Base-by-base conservation (phyloP, 345 rosid species). In the Barbarea vulgaris region DNA sequence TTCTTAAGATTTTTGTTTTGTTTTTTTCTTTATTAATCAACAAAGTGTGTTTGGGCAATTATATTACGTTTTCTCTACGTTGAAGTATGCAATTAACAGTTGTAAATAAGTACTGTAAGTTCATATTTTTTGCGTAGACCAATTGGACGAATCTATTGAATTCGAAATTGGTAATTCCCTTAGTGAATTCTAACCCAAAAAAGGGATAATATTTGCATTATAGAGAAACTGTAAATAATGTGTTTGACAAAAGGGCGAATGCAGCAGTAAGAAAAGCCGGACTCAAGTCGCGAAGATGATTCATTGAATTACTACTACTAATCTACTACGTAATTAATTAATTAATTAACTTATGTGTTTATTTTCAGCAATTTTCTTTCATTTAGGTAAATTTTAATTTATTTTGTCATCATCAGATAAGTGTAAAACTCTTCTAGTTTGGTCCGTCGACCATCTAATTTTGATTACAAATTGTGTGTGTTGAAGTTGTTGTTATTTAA, bases 51-150 rank as follows among this genome's bases (percentile, higher is more conserved):
- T 73, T 14, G 24, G 13, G 1, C 37, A 15, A 3, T 55, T 64
- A 64, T 72, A 3, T 55, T 64, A 64, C 77, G 72, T 31, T 74
- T 55, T 46, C 0, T 21, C n/a, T 74, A 74, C 76, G 76, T 62
- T 52, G 28, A 48, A 69, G 73, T 57, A 9, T n/a, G n/a, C 41
- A 46, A 44, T 19, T 47, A 7, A 54, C 64, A 8, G 31, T 55
- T 5, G 31, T 55, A 41, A 18, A 42, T 7, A 41, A 12, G 10
- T 1, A 18, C 15, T 9, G 22, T 17, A 9, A n/a, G n/a, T 9
- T 13, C 4, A 39, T 39, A 51, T 22, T 1, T 21, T 1, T 44
- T 51, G 8, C 1, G 56, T 22, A 2, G n/a, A 22, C 12, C 30
- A 37, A 12, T 37, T 4, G n/a, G 44, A 13, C 46, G 30, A 52